These are phyloP conservation scores for Boletus reticuloceps DNA, from an alignment of 768 basidiomycete genomes.

Conservation along the genomic window DNA sequence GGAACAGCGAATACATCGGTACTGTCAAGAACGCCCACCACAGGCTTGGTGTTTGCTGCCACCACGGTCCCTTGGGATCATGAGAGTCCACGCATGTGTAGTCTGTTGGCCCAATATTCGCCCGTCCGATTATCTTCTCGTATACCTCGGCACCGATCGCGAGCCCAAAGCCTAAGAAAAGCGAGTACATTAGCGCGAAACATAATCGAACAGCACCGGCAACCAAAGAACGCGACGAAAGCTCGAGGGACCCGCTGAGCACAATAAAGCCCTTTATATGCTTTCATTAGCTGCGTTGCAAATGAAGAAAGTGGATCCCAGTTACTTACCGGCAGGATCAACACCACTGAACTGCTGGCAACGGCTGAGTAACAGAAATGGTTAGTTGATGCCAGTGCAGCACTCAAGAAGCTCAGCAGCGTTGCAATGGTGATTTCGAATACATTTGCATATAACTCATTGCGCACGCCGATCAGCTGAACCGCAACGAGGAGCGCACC, in stretches of 20 bases:
- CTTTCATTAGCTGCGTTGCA: background rate
- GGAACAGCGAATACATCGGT: constrained; percentile 63
- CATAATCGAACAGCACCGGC: constrained; percentile 82
- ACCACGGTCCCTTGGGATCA: constrained; percentile 63
- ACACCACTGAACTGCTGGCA: constrained; percentile 71
- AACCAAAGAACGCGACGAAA: constrained; percentile 78
- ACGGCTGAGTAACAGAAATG: constrained; percentile 80
- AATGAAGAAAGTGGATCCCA: background rate
- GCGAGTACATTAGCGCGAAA: constrained; percentile 77
- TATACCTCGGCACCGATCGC: constrained; percentile 76
- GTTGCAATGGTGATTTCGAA: constrained; percentile 84
- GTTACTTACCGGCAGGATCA: constrained; percentile 68
- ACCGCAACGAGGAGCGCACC: constrained; percentile 72
- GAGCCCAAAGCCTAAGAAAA: constrained; percentile 77
- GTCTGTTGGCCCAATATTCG: constrained; percentile 53
- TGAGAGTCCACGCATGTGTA: constrained; percentile 61
- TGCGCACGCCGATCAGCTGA: constrained; percentile 68
- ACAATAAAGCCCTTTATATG: constrained; percentile 57
- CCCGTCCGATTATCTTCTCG: constrained; percentile 47
- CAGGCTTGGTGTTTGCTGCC: constrained; percentile 62
- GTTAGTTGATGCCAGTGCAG: constrained; percentile 65
- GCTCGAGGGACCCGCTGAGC: constrained; percentile 70
- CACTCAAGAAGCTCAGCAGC: constrained; percentile 75
- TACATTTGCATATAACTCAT: constrained; percentile 77
- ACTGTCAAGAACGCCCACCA: constrained; percentile 77